Evolutionary conservation across 306 rosid genomes (phyloP).

Genomic region (Urtica urens): DNA sequence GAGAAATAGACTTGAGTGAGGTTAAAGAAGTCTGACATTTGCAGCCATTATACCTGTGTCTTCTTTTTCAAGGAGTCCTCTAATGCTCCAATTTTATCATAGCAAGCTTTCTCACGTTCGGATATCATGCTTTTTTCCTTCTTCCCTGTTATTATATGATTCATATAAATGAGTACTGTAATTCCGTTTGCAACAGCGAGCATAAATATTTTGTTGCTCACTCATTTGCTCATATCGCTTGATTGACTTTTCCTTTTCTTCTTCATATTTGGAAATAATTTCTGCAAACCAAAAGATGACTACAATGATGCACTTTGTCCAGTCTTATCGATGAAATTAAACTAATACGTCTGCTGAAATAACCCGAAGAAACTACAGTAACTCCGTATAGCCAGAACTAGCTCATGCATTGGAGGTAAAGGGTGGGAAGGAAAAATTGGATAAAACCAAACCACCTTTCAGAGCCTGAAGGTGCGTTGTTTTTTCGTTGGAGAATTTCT

Average conservation of each 20-base stretch:
- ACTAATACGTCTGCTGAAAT: background rate
- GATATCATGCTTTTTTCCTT: slow-evolving; percentile 56
- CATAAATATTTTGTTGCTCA: slow-evolving; percentile 23
- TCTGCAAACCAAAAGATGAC: slow-evolving; percentile 30
- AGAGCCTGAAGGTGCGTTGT: slow-evolving; percentile 57
- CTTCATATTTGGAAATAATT: slow-evolving; percentile 74
- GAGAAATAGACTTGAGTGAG: background rate
- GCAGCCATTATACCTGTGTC: slow-evolving; percentile 43
- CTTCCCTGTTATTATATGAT: slow-evolving; percentile 52
- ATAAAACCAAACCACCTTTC: slow-evolving; percentile 38
- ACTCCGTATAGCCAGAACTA: too few species aligned
- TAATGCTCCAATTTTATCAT: slow-evolving; percentile 52
- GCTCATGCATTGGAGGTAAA: background rate
- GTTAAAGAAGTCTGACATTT: slow-evolving; percentile 4
- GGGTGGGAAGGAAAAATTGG: background rate
- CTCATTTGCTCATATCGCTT: slow-evolving; percentile 75
- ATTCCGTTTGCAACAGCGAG: background rate
- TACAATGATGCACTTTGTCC: slow-evolving; percentile 2
- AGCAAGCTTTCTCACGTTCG: slow-evolving; percentile 67
- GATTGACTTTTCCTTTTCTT: slow-evolving; percentile 77
- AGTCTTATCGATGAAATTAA: background rate
- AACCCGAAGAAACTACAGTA: too few species aligned
- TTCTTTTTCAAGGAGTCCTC: slow-evolving; percentile 82
- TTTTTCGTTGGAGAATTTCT: slow-evolving; percentile 70
- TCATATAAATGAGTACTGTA: background rate